Evolutionary conservation across 345 rosid genomes (phyloP), one percentile per base, ranked within the genome.

Genomic region (Turnera subulata): DNA sequence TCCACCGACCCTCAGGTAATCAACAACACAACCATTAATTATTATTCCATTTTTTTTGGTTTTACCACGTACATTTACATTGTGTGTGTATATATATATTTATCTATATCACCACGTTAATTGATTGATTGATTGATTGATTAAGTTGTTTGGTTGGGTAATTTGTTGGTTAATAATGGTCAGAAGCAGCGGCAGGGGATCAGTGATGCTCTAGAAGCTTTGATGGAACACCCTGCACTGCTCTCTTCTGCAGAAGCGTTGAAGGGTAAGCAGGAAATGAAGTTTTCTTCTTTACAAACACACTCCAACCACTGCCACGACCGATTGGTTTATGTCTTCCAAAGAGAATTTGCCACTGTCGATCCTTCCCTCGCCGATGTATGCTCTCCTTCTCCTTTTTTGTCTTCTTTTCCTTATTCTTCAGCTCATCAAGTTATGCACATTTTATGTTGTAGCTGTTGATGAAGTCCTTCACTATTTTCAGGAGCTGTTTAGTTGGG

Each of bases 321-420:
- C 29, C 82, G 73, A 73, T 81, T 53, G 62, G 83, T 86, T 56
- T 88, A 84, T 63, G 10, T 92, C 48, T 89, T 86, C 72, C 98
- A 92, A 73, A 73, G 88, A 64, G 98, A 92, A 70, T 88, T 69
- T 56, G 95, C 95, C 2, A 73, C 80, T 0, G 91, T 89, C 55
- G 71, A 81, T 64, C 95, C 91, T 58, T 71, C 79, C 0, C 72
- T 71, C 64, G 96, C 81, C 2, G 79, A 86, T 77, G 98, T 91
- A 80, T 42, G 7, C 14, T 61, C 79, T 44, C 55, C 46, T 39
- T 26, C 33, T 20, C 5, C 12, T 15, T 17, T 33, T 1, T 26
- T 8, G 21, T 49, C 13, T 16, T 48, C 5, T 11, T 54, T 42
- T 46, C 5, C 11, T 33, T 2, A 26, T 45, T 17, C 1, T 17